These are phyloP conservation scores for Stylosanthes scabra DNA, from an alignment of 331 rosid species.

Conservation along the genomic window DNA sequence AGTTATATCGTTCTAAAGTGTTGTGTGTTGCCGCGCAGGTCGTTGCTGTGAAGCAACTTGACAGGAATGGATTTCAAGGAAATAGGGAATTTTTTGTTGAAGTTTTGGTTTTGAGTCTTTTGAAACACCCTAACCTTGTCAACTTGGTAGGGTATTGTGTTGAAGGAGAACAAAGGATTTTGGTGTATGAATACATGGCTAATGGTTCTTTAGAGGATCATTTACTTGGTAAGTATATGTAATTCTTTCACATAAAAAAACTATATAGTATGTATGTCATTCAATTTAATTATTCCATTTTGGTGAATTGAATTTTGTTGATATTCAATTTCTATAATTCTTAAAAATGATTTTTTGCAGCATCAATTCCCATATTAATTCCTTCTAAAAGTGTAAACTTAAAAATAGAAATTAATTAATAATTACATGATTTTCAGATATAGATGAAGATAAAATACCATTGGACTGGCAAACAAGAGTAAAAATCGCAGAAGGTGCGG, in stretches of 20 bases:
- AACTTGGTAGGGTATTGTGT: slow-evolving; percentile 91
- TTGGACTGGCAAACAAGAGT: slow-evolving; percentile 86
- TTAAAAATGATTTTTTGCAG: too few relatives aligned
- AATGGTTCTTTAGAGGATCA: slow-evolving; percentile 94
- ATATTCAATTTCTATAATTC: too few relatives aligned
- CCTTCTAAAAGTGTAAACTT: too few relatives aligned
- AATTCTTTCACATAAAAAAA: not conserved
- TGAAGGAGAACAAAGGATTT: slow-evolving; percentile 85
- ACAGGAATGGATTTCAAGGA: slow-evolving; percentile 95
- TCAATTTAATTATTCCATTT: slow-evolving; percentile 9
- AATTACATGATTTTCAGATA: slow-evolving; percentile 46
- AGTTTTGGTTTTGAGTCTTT: slow-evolving; percentile 91
- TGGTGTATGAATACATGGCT: slow-evolving; percentile 86
- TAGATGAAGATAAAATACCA: slow-evolving; percentile 40
- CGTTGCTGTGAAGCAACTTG: slow-evolving; percentile 92
- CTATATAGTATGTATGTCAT: not conserved
- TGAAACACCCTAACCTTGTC: slow-evolving; percentile 86
- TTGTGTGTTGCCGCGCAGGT: slow-evolving; percentile 45
- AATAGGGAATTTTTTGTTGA: slow-evolving; percentile 89
- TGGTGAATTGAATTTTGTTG: not conserved
- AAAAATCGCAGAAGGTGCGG: slow-evolving; percentile 89
- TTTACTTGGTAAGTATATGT: slow-evolving; percentile 67
- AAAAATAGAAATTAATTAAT: not conserved
- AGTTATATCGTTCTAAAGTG: not conserved
- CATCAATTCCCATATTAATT: too few relatives aligned